Evolutionary conservation across 2,329 filamentous ascomycete genomes (phyloP), one percentile per base, ranked within the genome.

Genomic region (Aspergillus neotritici): DNA sequence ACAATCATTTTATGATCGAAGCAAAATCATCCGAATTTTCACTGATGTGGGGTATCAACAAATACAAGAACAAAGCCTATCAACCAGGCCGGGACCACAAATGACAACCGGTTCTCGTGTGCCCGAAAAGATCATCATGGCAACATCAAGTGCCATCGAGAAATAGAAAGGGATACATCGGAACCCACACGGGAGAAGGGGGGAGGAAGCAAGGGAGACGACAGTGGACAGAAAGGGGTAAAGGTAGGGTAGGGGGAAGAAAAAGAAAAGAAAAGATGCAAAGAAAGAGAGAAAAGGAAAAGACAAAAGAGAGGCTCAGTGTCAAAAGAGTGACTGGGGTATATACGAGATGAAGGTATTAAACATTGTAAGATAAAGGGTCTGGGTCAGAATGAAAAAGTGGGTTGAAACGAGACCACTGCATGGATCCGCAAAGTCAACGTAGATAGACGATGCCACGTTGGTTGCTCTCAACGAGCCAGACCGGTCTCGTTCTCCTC

Each of bases 11-110:
- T 34, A 43, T 36, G 39, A 47, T 47, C 40, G 40, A 47, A 34
- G 38, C 49, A 42, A 52, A 47, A 50, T 51, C 53, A 48, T 52
- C 44, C 51, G 49, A 52, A 52, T 43, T 56, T 43, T 45, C 49
- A 46, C 53, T 54, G 44, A 45, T 49, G 46, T 42, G 53, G 52
- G 52, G 50, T 56, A 56, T 56, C 53, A 56, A 56, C 53, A 55
- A 56, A 53, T 35, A 46, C 41, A 47, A 50, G 30, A 52, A 41
- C 42, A 50, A 51, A 40, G 40, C 46, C 46, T 43, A 45, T 40
- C 41, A 41, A 39, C 46, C 42, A 49, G 30, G 43, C 41, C 29
- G 37, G 36, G 43, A 29, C 33, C 33, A 29, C 25, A 28, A 29
- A 41, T 33, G 28, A 35, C 13, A 28, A 11, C 7, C 31, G 36